Evolutionary conservation across 2,329 filamentous ascomycete genomes (phyloP).

Genomic region (Paecilomyces niveus): DNA sequence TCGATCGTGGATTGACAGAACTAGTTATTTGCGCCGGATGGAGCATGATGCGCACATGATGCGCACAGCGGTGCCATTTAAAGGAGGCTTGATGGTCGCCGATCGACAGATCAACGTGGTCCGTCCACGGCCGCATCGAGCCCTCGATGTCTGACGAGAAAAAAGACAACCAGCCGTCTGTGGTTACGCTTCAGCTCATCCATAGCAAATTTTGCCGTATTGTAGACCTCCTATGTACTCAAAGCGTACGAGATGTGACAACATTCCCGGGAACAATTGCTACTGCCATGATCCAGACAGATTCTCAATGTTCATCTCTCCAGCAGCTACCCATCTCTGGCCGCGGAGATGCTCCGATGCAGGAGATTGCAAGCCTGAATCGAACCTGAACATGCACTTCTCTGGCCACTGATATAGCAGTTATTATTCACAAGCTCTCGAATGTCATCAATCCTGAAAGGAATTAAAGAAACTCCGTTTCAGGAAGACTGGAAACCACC

Average conservation of each 20-base stretch:
- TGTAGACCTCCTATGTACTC: neutral
- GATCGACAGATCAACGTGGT: neutral
- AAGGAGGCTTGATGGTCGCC: neutral
- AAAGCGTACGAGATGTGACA: neutral
- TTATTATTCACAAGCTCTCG: neutral
- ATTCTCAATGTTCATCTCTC: neutral
- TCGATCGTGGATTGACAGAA: neutral
- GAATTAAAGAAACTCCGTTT: neutral
- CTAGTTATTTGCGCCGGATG: neutral
- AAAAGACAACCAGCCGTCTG: neutral
- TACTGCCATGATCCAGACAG: neutral
- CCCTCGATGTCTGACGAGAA: neutral
- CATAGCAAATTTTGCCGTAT: neutral
- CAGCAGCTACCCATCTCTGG: neutral
- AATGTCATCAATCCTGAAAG: neutral
- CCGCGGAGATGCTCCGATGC: neutral
- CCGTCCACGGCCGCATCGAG: neutral
- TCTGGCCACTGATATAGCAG: neutral
- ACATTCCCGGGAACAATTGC: neutral
- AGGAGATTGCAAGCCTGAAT: neutral
- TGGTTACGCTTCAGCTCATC: neutral
- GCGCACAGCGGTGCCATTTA: neutral
- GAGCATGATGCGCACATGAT: neutral
- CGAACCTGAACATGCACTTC: neutral
- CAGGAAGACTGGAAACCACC: neutral